Evolutionary conservation across 2,329 filamentous ascomycete species (phyloP).

Genomic region (Sordariomycetes sp.): DNA sequence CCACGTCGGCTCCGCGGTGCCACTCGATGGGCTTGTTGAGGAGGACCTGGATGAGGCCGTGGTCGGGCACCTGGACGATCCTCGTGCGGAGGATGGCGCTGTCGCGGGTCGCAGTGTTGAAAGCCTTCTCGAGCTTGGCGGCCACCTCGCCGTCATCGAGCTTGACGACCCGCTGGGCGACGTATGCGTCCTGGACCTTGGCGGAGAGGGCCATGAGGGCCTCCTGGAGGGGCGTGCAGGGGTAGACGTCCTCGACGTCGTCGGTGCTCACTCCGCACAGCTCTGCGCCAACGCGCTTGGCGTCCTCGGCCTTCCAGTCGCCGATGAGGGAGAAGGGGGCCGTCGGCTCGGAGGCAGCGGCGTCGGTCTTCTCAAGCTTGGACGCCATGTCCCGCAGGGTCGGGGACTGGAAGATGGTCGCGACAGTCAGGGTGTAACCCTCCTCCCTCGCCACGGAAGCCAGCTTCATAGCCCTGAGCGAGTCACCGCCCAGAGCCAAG

Average conservation of each 20-base stretch:
- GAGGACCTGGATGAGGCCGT: constrained; percentile 32
- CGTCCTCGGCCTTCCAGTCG: constrained; percentile 17
- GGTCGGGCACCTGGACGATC: constrained; percentile 28
- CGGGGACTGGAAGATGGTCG: constrained; percentile 29
- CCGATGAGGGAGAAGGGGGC: constrained; percentile 25
- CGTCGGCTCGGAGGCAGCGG: constrained; percentile 13
- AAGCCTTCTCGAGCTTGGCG: constrained; percentile 25
- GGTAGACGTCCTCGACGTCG: constrained; percentile 35
- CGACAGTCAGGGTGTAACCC: constrained; percentile 26
- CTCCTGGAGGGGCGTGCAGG: constrained; percentile 40
- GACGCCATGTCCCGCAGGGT: constrained; percentile 28
- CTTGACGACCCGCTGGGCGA: constrained; percentile 33
- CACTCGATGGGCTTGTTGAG: constrained; percentile 23
- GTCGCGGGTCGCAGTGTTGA: constrained; percentile 21
- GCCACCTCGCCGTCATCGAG: constrained; percentile 21
- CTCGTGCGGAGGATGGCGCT: constrained; percentile 32
- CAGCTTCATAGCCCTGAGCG: constrained; percentile 35
- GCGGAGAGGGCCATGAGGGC: constrained; percentile 38
- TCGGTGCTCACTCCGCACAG: constrained; percentile 22
- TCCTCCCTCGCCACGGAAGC: constrained; percentile 26
- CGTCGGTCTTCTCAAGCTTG: constrained; percentile 11
- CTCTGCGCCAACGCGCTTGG: constrained; percentile 21
- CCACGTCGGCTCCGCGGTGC: constrained; percentile 18
- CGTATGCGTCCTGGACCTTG: constrained; percentile 35
- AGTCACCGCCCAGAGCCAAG: constrained; percentile 35